phyloP scores from a whole-genome alignment of 75 land plant genomes.

The Sequoiadendron giganteum region DNA sequence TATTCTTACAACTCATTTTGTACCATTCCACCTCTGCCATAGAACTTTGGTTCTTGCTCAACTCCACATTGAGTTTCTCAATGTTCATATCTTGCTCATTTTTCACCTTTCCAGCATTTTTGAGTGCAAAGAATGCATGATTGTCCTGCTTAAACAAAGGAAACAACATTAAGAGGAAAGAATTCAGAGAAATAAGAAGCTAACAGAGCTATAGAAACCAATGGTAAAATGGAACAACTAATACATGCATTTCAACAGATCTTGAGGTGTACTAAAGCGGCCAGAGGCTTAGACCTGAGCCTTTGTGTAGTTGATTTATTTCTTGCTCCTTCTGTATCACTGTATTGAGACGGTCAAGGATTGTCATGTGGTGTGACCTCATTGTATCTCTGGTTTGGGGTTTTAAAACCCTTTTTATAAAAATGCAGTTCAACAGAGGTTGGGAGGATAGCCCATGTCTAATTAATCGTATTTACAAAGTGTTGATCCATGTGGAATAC shows the following conservation, averaged over 20 bases:
- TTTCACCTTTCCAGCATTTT: background rate
- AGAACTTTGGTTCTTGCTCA: background rate
- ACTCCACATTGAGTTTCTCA: background rate
- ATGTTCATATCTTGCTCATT: background rate
- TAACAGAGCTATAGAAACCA: background rate
- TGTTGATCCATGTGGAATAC: background rate
- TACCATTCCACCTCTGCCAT: slow-evolving; percentile 13
- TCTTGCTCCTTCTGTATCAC: too few species aligned
- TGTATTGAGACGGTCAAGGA: too few species aligned
- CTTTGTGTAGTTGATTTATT: too few species aligned
- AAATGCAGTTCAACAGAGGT: background rate
- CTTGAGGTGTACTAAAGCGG: too few species aligned
- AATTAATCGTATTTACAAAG: background rate
- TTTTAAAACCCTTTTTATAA: too few species aligned
- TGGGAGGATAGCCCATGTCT: background rate
- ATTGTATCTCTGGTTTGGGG: too few species aligned
- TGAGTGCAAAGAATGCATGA: background rate
- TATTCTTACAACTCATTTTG: background rate
- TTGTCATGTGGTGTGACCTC: too few species aligned
- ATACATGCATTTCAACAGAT: background rate
- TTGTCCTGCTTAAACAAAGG: background rate
- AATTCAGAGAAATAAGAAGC: background rate
- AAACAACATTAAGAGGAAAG: background rate
- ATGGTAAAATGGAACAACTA: background rate
- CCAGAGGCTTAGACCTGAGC: too few species aligned